Percentiles rank a stretch among this genome's conserved stretches.
phyloP scores from a whole-genome alignment of 2,329 filamentous ascomycete genomes.

The Nemania serpens region DNA sequence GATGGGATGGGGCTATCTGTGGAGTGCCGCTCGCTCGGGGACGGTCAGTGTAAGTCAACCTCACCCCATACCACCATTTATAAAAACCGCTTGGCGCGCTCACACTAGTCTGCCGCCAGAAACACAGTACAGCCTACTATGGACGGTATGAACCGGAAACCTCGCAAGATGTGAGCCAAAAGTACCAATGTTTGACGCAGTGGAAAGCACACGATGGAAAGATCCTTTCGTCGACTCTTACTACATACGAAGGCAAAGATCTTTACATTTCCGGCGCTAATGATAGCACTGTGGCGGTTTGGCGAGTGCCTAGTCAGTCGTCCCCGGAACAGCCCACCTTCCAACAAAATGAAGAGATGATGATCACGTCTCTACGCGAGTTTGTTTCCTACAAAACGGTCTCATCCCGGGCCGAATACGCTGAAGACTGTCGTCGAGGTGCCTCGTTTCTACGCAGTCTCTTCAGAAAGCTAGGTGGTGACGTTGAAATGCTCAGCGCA shows the following conservation, averaged over 20 bases:
- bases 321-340: conserved; percentile 42
- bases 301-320: conserved; percentile 68
- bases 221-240: conserved; percentile 81
- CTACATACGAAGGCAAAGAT: conserved; percentile 70
- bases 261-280: conserved; percentile 95
- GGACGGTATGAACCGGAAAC: conserved; percentile 57
- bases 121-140: conserved; percentile 70
- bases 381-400: conserved; percentile 93
- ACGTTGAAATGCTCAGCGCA: conserved; percentile 87
- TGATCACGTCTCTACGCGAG: conserved; percentile 75
- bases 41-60: conserved; percentile 70
- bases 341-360: conserved; percentile 55
- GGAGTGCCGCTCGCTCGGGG: conserved; percentile 90
- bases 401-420: conserved; percentile 82
- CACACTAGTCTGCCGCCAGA: conserved; percentile 46
- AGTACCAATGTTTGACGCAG: conserved; percentile 77
- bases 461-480: conserved; percentile 89
- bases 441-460: conserved; percentile 88
- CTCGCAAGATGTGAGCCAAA: conserved; percentile 67
- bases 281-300: conserved; percentile 86
- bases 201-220: conserved; percentile 88
- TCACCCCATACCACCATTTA: background rate
- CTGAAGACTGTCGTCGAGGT: conserved; percentile 89
- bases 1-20: conserved; percentile 82
- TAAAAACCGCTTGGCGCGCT: background rate